A percentile compares a stretch with the other conserved stretches of the same genome.
These are phyloP conservation scores for Leucosporidium creatinivorum DNA, from an alignment of 768 basidiomycete genomes.

Conservation along the genomic window DNA sequence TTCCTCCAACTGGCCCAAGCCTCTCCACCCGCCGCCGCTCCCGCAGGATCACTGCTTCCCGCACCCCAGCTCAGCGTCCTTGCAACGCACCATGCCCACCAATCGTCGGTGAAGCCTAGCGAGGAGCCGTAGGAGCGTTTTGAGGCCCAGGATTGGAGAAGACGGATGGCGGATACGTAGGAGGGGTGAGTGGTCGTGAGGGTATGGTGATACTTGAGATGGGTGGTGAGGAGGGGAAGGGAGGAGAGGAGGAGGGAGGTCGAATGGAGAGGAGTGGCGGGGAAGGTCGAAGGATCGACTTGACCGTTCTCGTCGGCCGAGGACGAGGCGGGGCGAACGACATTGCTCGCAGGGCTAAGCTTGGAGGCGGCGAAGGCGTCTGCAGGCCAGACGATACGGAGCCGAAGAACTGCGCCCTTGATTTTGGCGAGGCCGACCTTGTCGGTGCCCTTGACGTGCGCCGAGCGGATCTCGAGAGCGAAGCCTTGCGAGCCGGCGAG, in stretches of 20 bases:
- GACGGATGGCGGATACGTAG: constrained; percentile 64
- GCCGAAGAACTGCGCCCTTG: constrained; percentile 58
- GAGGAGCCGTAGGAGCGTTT: constrained; percentile 56
- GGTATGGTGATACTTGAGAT: constrained; percentile 53
- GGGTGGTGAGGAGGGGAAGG: constrained; percentile 42
- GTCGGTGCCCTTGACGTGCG: constrained; percentile 17
- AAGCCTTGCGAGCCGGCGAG: constrained; percentile 57
- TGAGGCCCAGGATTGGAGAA: constrained; percentile 83
- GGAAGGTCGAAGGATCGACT: constrained; percentile 33
- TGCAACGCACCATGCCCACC: constrained; percentile 30
- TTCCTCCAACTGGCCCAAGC: constrained; percentile 33
- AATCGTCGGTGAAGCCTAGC: constrained; percentile 34
- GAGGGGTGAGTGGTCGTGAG: constrained; percentile 51
- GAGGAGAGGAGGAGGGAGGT: constrained; percentile 60
- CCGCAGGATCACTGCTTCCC: constrained; percentile 5
- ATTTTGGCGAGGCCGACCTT: constrained; percentile 53
- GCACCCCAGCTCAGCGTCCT: constrained; percentile 19
- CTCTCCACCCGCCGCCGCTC: constrained; percentile 26
- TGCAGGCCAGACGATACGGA: constrained; percentile 61
- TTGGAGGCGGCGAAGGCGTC: constrained; percentile 50
- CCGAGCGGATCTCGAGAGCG: constrained; percentile 52
- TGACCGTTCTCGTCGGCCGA: constrained; percentile 24
- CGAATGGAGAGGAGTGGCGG: constrained; percentile 64
- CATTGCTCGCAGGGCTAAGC: constrained; percentile 66
- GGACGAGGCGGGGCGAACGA: constrained; percentile 49